phyloP scores from a whole-genome alignment of 2,329 filamentous ascomycete species.

The Paramyrothecium roridum region DNA sequence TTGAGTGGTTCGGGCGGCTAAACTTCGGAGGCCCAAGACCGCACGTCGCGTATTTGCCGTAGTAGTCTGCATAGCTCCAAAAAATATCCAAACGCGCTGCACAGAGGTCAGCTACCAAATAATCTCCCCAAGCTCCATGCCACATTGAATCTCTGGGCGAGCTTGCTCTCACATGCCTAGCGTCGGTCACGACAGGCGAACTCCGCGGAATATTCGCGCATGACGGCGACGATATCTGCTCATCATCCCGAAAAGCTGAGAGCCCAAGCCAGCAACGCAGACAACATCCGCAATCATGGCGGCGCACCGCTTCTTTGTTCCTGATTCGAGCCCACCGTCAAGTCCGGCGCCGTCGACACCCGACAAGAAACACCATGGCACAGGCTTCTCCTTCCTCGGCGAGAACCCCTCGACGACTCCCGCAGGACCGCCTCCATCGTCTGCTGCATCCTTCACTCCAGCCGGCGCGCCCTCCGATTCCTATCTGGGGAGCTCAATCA shows the following conservation, averaged over 20 bases:
- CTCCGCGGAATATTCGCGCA: no score
- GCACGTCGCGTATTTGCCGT: no score
- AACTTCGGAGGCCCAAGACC: no score
- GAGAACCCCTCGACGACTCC: conserved; percentile 52
- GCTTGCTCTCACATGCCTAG: no score
- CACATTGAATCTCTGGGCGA: no score
- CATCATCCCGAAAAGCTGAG: not conserved
- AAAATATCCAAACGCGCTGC: conserved; percentile 15
- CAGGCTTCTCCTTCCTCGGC: conserved; percentile 35
- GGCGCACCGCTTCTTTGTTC: conserved; percentile 38
- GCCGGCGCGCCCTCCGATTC: conserved; percentile 53
- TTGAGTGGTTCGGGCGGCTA: no score
- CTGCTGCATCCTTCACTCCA: conserved; percentile 53
- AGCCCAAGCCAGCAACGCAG: not conserved
- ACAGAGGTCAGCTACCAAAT: no score
- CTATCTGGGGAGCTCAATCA: conserved; percentile 52
- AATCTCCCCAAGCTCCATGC: no score
- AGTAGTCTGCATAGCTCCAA: conserved; percentile 4
- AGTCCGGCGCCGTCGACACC: conserved; percentile 48
- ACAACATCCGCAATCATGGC: conserved; percentile 21
- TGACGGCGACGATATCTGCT: not conserved
- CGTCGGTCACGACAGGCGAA: no score
- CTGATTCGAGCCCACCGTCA: conserved; percentile 38
- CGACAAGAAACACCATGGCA: conserved; percentile 31
- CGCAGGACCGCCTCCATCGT: conserved; percentile 48